Base-by-base conservation (phyloP, 495 filamentous ascomycete species). In the Tuber magnatum region DNA sequence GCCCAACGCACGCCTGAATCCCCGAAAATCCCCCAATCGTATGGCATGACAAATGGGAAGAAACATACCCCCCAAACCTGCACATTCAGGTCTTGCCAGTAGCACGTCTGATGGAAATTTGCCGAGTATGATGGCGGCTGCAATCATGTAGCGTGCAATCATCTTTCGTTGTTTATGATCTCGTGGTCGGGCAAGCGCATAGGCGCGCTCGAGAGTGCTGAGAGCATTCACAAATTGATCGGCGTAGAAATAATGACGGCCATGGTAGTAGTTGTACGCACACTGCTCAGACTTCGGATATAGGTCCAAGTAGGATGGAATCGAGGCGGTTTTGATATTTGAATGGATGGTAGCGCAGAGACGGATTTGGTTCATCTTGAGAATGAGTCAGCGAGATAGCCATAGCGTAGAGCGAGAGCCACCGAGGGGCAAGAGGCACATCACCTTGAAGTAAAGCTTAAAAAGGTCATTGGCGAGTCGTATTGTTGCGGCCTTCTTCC, bases 221-320 rank as follows among this genome's bases (percentile, higher is more conserved):
- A 90, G 89, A 0, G 94, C 92, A 22, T 89, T 88, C 78, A 88
- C 89, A 84, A 92, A 97, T 79, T 97, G 90, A 68, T 87, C 91
- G 76, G 92, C 93, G 73, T 90, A 88, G 81, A 97, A 94, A 75
- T 92, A 87, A 81, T 94, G 97, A 56, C 94, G 91, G 42, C 94
- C 94, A 28, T 97, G 91, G 81, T 97, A 97, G 84, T 97, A 97
- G 9, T 97, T 89, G 82, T 94, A 98, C 35, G 94, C 94, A 41
- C 96, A 92, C 61, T 93, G 89, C 75, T 97, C 92, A 16, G 92
- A 88, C n/a, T 93, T 92, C 24, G 94, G 92, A 81, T 80, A 79
- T 38, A 79, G 71, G 68, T 79, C 39, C 28, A 80, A 69, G 46
- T 76, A 80, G 48, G 78, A 77, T 24, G 78, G 73, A 74, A 80